Evolutionary conservation across 257 asterid genomes (phyloP).

Genomic region (Marsdenia floribunda): DNA sequence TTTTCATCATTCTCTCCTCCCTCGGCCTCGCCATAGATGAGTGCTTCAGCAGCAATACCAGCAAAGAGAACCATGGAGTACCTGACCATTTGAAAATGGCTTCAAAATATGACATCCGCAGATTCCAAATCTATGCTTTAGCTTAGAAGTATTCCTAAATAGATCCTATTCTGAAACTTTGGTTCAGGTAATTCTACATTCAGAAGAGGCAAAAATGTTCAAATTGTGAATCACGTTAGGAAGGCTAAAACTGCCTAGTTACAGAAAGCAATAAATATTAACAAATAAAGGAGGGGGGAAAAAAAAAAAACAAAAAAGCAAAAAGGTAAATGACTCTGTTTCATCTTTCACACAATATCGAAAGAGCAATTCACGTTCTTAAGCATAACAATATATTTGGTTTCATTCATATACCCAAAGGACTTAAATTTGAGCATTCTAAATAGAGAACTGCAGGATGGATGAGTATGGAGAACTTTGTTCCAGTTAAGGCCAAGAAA

Average conservation of each 20-base stretch:
- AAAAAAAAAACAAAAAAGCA: not conserved
- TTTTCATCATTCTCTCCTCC: constrained; percentile 98
- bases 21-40: constrained; percentile 87
- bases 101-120: constrained; percentile 3
- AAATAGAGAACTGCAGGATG: too few relatives aligned
- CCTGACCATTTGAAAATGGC: constrained; percentile 38
- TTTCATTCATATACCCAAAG: not conserved
- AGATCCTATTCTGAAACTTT: not conserved
- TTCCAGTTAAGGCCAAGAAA: constrained; percentile 4
- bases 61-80: constrained; percentile 98
- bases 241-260: not conserved
- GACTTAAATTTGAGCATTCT: not conserved
- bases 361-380: not conserved
- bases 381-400: too few relatives aligned
- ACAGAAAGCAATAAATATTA: not conserved
- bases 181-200: not conserved
- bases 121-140: not conserved
- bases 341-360: not conserved
- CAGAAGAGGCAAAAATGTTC: not conserved
- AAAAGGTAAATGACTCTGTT: not conserved
- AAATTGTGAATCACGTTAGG: not conserved
- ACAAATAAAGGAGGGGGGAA: not conserved
- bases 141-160: not conserved
- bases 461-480: not conserved
- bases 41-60: constrained; percentile 98